A percentile compares a stretch with the other conserved stretches of the same genome.
These are phyloP conservation scores for Rauvolfia tetraphylla DNA, from an alignment of 257 asterid species.

Conservation along the genomic window DNA sequence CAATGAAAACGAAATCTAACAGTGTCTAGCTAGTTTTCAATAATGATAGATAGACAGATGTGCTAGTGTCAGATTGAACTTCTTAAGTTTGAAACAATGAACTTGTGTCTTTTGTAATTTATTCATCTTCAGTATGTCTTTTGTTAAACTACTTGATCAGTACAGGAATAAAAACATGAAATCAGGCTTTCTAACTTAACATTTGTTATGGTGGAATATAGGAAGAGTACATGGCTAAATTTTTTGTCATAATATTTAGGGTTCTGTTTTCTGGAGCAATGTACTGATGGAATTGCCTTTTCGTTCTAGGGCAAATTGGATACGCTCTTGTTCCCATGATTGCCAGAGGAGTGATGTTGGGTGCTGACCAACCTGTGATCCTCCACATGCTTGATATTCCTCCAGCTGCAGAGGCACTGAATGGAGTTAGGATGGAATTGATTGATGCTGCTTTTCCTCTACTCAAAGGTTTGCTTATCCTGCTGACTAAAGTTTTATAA, in stretches of 20 bases:
- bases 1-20: neutral
- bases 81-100: neutral
- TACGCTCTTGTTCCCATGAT: slow-evolving; percentile 21
- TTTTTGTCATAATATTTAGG: neutral
- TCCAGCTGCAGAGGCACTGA: slow-evolving; percentile 20
- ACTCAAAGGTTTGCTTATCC: slow-evolving; percentile 15
- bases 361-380: slow-evolving; percentile 20
- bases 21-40: neutral
- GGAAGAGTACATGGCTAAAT: neutral
- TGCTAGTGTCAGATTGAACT: no score
- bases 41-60: neutral
- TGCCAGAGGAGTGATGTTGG: slow-evolving; percentile 24
- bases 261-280: neutral
- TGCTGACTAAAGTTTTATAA: neutral
- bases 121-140: neutral
- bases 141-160: neutral
- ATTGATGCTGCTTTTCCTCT: slow-evolving; percentile 17
- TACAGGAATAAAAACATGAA: neutral
- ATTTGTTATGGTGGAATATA: neutral
- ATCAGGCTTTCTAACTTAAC: neutral
- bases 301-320: slow-evolving; percentile 7
- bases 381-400: slow-evolving; percentile 24
- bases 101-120: neutral
- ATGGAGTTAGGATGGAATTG: slow-evolving; percentile 21
- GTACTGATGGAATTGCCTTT: neutral